Evolutionary conservation across 257 asterid genomes (phyloP).

Genomic region (Jacaranda mimosifolia): DNA sequence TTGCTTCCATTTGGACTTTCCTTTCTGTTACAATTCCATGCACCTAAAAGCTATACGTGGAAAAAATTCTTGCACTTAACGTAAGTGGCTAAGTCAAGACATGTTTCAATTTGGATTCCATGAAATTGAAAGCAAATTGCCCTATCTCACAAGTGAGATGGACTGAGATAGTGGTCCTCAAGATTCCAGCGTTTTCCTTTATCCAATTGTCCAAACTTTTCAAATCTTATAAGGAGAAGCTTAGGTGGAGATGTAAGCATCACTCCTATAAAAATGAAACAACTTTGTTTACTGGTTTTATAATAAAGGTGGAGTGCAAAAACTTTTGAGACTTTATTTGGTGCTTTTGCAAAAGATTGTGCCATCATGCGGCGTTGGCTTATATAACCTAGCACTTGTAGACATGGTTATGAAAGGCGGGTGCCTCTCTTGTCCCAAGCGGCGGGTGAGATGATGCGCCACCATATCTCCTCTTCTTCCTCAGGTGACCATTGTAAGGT

Average conservation of each 20-base stretch:
- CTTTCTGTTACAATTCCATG: background rate
- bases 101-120: background rate
- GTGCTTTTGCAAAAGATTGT: background rate
- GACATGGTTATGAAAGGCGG: too few relatives aligned
- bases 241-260: background rate
- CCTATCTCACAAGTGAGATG: background rate
- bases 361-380: too few relatives aligned
- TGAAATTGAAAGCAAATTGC: background rate
- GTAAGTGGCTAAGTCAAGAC: background rate
- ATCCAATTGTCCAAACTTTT: slow-evolving; percentile 8
- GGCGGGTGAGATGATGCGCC: background rate
- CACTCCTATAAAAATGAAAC: background rate
- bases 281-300: background rate
- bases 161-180: slow-evolving; percentile 4
- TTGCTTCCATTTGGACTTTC: background rate
- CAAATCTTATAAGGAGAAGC: slow-evolving; percentile 3
- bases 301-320: background rate
- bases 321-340: background rate
- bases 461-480: too few relatives aligned
- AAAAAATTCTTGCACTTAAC: background rate
- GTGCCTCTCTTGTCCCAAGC: too few relatives aligned
- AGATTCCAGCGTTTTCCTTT: background rate
- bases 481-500: too few relatives aligned
- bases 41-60: background rate
- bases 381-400: too few relatives aligned